Base-by-base conservation (phyloP, 2,329 filamentous ascomycete species). In the Biscogniauxia sp. region DNA sequence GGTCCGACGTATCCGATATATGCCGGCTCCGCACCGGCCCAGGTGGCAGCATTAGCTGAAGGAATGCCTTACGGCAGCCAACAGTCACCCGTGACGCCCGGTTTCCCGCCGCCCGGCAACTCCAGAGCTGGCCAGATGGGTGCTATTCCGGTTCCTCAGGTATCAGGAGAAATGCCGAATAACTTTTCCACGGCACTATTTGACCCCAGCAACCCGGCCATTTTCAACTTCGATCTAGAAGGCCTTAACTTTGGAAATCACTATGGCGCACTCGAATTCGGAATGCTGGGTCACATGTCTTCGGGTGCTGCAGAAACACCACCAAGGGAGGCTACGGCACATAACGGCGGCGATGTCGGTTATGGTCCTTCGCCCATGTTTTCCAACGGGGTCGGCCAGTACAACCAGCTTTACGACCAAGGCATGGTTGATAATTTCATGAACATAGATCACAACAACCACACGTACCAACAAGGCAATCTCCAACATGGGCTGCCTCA, bases 141-240 rank as follows among this genome's bases (percentile, higher is more conserved):
- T 55, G 76, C 77, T 20, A 77, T 80, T 68, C 78, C 82, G n/a
- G 73, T 84, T 25, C 81, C 72, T 66, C 79, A 76, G 72, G 82
- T 80, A 68, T 80, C 78, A 67, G 76, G 77, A 17, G 84, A 83
- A 62, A 77, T 85, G 72, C 54, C 72, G 6, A 70, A 65, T 62
- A 69, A 65, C 53, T 86, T 87, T 68, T 81, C 81, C 49, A 78
- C 77, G 2, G 75, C 84, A 58, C 82, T 96, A 28, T 97, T 97
- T 71, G 93, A 97, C 68, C 92, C 92, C 0, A 95, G 91, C 72
- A 95, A 98, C 73, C 92, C 93, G 3, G 91, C 93, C 0, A 79
- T 97, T 58, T 97, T 96, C 83, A 97, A 97, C 74, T 97, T 98
- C 75, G 93, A 98, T 74, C 86, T 97, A 11, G 93, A 96, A 58